These are phyloP conservation scores for Agroathelia rolfsii DNA, from an alignment of 1,284 basidiomycete genomes.

Conservation along the genomic window DNA sequence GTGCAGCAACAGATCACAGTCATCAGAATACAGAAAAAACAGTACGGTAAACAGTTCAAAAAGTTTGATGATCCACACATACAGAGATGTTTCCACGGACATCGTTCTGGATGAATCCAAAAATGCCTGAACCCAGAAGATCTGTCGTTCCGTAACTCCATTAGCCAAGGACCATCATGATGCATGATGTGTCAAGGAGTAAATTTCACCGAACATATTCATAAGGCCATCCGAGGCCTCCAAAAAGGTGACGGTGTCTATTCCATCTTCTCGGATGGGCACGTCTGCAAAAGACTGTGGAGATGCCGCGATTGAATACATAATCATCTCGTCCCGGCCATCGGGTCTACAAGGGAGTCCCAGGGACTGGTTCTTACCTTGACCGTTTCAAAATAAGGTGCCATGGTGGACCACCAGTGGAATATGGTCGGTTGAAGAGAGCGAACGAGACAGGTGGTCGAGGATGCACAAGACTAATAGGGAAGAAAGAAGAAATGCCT, in stretches of 20 bases:
- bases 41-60: too few species aligned
- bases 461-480: too few species aligned
- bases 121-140: constrained; percentile 58
- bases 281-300: constrained; percentile 58
- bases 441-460: too few species aligned
- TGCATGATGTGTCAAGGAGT: not conserved
- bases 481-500: too few species aligned
- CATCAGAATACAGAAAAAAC: constrained; percentile 1
- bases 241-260: constrained; percentile 57
- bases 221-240: constrained; percentile 65
- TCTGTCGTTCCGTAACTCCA: constrained; percentile 27
- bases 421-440: too few species aligned
- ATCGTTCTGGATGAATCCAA: constrained; percentile 62
- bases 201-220: constrained; percentile 54
- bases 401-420: too few species aligned
- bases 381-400: constrained; percentile 53
- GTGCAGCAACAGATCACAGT: constrained; percentile 4
- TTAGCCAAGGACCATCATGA: constrained; percentile 2
- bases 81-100: constrained; percentile 63
- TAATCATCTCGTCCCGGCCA: too few species aligned
- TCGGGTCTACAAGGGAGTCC: constrained; percentile 1
- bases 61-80: constrained; percentile 14
- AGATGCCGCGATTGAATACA: too few species aligned
- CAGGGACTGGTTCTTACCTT: constrained; percentile 22
- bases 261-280: constrained; percentile 47